Evolutionary conservation across 768 basidiomycete species (phyloP).

Genomic region (Austroboletus festivus): DNA sequence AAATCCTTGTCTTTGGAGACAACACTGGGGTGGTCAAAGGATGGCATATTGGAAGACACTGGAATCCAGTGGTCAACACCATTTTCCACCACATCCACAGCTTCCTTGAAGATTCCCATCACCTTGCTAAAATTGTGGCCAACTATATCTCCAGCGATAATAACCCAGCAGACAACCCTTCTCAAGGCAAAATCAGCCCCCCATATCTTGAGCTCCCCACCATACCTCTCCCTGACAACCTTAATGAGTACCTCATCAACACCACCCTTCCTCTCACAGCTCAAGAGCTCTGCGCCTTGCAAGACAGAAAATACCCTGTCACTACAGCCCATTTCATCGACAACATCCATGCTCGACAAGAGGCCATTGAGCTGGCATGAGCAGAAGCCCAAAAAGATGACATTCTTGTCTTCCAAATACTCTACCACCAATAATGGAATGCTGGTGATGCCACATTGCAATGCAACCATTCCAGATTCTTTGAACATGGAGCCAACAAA

Average conservation of each 20-base stretch:
- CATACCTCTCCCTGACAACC: neutral
- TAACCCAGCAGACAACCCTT: neutral
- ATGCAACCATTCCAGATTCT: no score
- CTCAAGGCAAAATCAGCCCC: neutral
- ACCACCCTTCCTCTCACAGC: neutral
- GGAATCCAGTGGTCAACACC: conserved; percentile 26
- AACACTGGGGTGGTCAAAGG: conserved; percentile 38
- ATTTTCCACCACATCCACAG: conserved; percentile 29
- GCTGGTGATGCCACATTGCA: no score
- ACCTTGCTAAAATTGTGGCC: no score
- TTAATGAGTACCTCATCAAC: no score
- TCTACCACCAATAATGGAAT: no score
- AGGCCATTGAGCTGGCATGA: no score
- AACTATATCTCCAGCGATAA: neutral
- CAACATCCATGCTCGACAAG: no score
- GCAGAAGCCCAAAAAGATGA: no score
- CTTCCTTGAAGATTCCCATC: neutral
- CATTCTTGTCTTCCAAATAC: no score
- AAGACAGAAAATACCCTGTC: neutral
- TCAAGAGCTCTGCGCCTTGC: neutral
- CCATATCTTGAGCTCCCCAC: neutral
- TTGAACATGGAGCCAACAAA: neutral
- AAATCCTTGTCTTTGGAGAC: conserved; percentile 20
- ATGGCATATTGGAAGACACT: conserved; percentile 31
- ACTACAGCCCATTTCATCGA: no score